These are phyloP conservation scores for Leishmania tarentolae DNA, from an alignment of 208 protist genomes.

Conservation along the genomic window DNA sequence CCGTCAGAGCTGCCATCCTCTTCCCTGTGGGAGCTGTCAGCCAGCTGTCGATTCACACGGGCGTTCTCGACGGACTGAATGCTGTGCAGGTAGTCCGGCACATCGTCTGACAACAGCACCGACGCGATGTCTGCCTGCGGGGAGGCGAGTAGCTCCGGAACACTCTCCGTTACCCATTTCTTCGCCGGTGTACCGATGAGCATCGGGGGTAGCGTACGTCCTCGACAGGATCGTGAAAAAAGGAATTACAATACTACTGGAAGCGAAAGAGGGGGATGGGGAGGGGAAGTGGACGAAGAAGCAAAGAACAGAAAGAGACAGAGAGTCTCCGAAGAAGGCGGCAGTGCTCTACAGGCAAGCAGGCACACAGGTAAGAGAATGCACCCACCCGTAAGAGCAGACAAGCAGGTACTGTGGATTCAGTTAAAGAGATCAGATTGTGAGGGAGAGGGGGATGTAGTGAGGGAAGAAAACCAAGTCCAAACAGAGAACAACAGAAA, in stretches of 20 bases:
- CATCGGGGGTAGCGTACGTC: neutral
- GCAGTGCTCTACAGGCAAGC: neutral
- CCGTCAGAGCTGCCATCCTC: neutral
- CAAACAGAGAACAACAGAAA: neutral
- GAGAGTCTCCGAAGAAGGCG: neutral
- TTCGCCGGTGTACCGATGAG: conserved; percentile 5
- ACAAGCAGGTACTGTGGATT: neutral
- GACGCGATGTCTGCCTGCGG: conserved; percentile 1
- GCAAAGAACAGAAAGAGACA: neutral
- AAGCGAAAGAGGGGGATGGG: neutral
- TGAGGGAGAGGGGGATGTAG: neutral
- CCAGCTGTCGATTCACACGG: neutral
- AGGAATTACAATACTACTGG: neutral
- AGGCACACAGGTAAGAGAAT: neutral
- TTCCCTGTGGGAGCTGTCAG: neutral
- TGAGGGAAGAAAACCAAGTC: neutral
- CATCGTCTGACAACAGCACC: conserved; percentile 17
- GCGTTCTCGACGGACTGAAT: conserved; percentile 6
- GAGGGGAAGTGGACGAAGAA: neutral
- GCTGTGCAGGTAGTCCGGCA: conserved; percentile 28
- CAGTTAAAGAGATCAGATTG: neutral
- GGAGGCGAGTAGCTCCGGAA: conserved; percentile 16
- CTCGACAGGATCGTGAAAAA: neutral
- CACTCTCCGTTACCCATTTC: conserved; percentile 20
- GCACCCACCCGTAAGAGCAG: no score